Evolutionary conservation across 768 basidiomycete species (phyloP), one percentile per base, ranked within the genome.

Genomic region (Termitomyces sp.): DNA sequence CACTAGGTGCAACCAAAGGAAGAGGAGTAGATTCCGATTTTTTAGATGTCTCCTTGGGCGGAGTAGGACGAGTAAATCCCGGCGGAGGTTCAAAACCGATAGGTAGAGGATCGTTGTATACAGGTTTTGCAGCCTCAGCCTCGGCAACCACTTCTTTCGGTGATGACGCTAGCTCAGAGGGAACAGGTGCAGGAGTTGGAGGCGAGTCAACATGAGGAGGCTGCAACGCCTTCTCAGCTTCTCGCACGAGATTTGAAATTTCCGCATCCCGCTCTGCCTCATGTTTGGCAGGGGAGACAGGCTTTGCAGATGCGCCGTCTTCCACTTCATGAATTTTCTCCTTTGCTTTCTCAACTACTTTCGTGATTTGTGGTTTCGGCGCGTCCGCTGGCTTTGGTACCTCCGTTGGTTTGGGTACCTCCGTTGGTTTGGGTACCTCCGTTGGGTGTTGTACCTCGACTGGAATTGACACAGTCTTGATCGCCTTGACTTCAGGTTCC

Each of bases 11-110:
- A 58, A 98, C 76, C 22, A 92, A 82, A 46, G 94, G 93, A 10
- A 98, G 80, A 1, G 64, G 53, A n/a, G 70, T 65, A 57, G 74
- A 65, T 40, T 68, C 68, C 18, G 50, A 13, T 5, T 59, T 35
- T 57, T 64, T 28, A 54, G 61, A 68, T n/a, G 68, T 52, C 41
- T 70, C 64, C 38, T 84, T 83, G 32, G 80, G 72, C 20, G 84
- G 78, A 22, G 74, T 62, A 13, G 90, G 85, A 40, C 85, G 79
- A 56, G 80, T 76, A 70, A 85, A 98, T 20, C 96, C 96, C 24
- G 92, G 92, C 35, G 96, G 95, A 10, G 89, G 92, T 70, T 98
- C 94, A 69, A 91, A 92, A 13, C 94, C 96, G 52, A 99, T 72
- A n/a, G 96, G 97, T 24, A 98, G 77, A 6, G 88, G 87, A 18